Evolutionary conservation across 352 stramenopile species (phyloP), one percentile per base, ranked within the genome.

Genomic region (Pythium biforme): DNA sequence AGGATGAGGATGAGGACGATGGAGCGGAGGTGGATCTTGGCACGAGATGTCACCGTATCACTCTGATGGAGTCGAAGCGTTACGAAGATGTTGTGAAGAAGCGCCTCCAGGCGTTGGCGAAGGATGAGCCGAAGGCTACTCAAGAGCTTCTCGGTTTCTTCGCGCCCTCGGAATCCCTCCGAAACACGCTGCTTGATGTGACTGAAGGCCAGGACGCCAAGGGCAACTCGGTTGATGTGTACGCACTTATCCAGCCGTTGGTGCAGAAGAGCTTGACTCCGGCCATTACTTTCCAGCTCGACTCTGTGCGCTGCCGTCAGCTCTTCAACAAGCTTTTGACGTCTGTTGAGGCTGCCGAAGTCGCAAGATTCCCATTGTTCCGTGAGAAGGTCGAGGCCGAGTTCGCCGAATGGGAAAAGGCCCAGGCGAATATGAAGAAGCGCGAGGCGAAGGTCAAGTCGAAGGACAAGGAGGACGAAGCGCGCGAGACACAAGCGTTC

Each of bases 51-150:
- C 79, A 98, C 65, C 92, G 97, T 58, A 99, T 99, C 69, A 99
- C 96, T 29, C 75, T 99, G 23, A 95, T 98, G 73, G 89, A 98
- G 74, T 98, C 95, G 17, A 99, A 99, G 76, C 88, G 97, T 50
- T 99, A 99, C 76, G 97, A 99, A 77, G 92, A 97, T 49, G 86
- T 89, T 50, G 82, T 99, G 66, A 99, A 99, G 79, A 80, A 86
- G 39, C 86, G 90, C 25, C 75, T 99, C 26, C 81, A 97, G 41
- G 70, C 74, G 22, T 77, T 99, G 0, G 95, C 95, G 20, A 68
- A 83, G 51, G 90, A 92, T 60, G 89, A 98, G 47, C 88, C 95
- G 2, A 90, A 96, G 46, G 72, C 90, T 1, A 98, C 95, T 15
- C 73, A 94, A 64, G 61, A 68, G 15, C 65, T 98, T 0, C 71